Conservation (phyloP, 2,329 filamentous ascomycete species). For the Scortechinia acanthostroma region DNA sequence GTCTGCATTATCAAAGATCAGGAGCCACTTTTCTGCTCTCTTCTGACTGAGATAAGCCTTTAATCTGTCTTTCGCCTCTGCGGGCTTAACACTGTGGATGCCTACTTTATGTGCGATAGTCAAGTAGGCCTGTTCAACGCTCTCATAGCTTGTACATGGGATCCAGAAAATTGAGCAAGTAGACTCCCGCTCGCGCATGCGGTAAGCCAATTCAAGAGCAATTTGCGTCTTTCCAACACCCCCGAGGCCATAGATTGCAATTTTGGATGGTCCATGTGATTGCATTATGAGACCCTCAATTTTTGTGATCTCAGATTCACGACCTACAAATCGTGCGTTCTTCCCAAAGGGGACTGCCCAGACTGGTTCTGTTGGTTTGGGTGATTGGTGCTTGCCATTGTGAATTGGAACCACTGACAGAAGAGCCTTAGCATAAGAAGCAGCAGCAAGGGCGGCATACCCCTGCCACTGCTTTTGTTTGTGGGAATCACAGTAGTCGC, state of each 20-base stretch:
- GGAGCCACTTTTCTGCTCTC: conserved; percentile 22
- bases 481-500: conserved; percentile 6
- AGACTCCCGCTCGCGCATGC: conserved; percentile 18
- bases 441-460: conserved; percentile 4
- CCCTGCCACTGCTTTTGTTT: conserved; percentile 4
- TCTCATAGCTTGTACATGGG: conserved; percentile 23
- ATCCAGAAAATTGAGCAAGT: conserved; percentile 34
- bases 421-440: conserved; percentile 6
- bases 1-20: conserved; percentile 33
- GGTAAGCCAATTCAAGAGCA: conserved; percentile 27
- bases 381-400: too few relatives aligned
- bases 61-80: conserved; percentile 54
- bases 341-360: conserved; percentile 7
- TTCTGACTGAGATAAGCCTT: conserved; percentile 20
- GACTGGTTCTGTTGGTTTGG: too few relatives aligned
- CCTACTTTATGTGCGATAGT: conserved; percentile 19
- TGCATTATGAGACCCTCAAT: conserved; percentile 15
- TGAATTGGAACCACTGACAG: too few relatives aligned
- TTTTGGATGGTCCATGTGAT: conserved; percentile 7
- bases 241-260: conserved; percentile 25
- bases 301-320: conserved; percentile 9
- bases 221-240: conserved; percentile 31
- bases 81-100: conserved; percentile 24
- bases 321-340: conserved; percentile 15
- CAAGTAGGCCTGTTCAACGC: conserved; percentile 26